These are phyloP conservation scores for Pseudoperonospora humuli DNA, from an alignment of 352 stramenopile genomes.

Conservation along the genomic window DNA sequence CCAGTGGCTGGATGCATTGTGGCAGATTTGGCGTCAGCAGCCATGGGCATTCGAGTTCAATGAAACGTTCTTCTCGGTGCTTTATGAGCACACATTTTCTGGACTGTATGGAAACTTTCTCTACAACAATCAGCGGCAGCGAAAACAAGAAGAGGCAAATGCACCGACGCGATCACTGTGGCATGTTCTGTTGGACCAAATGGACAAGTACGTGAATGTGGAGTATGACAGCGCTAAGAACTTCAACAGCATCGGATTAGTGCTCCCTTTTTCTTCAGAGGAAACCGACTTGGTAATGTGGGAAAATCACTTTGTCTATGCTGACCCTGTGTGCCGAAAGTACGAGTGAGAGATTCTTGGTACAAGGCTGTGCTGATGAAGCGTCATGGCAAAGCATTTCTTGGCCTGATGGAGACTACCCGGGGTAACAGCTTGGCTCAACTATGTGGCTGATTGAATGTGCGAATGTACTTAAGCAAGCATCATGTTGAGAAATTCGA, in stretches of 20 bases:
- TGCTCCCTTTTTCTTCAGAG: constrained; percentile 73
- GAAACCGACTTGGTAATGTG: constrained; percentile 81
- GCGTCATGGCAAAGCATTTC: background rate
- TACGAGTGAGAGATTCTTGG: constrained; percentile 40
- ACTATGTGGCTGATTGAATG: background rate
- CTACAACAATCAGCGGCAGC: constrained; percentile 92
- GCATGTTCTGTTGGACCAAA: constrained; percentile 48
- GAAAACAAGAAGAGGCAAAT: constrained; percentile 50
- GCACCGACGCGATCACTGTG: constrained; percentile 65
- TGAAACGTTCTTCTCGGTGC: constrained; percentile 78
- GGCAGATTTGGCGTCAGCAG: constrained; percentile 95
- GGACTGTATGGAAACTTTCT: constrained; percentile 97
- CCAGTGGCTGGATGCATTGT: constrained; percentile 98
- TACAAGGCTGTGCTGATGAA: background rate
- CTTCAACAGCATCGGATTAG: constrained; percentile 76
- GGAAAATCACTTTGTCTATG: constrained; percentile 73
- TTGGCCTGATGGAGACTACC: background rate
- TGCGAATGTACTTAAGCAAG: constrained; percentile 25
- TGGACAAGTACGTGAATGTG: constrained; percentile 68
- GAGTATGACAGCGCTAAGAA: constrained; percentile 83
- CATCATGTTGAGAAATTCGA: constrained; percentile 64
- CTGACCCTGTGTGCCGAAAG: constrained; percentile 80
- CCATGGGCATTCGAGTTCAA: constrained; percentile 99
- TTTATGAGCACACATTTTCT: constrained; percentile 95
- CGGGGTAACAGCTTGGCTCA: background rate